phyloP scores from a whole-genome alignment of 148 eudicot genomes.

The Polygonum aviculare region DNA sequence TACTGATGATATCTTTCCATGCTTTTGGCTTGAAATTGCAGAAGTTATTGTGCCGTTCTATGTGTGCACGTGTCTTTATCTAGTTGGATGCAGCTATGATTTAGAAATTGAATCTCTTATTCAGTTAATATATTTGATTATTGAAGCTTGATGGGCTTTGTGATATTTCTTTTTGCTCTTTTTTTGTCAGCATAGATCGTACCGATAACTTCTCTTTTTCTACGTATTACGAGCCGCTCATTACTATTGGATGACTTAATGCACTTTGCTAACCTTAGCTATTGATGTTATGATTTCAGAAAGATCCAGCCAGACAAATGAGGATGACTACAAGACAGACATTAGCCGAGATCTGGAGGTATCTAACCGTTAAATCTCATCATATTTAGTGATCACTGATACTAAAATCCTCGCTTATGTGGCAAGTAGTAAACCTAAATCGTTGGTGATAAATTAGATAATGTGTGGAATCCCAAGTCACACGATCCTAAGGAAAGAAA shows the following conservation, averaged over 20 bases:
- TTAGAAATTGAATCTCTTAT: neutral
- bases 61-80: neutral
- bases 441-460: neutral
- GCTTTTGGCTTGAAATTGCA: neutral
- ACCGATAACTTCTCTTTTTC: neutral
- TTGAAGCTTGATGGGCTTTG: neutral
- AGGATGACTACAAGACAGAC: conserved; percentile 78
- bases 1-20: neutral
- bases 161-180: neutral
- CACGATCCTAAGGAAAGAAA: neutral
- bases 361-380: neutral
- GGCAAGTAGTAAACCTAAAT: neutral
- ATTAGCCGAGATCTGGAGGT: conserved; percentile 84
- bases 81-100: neutral
- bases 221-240: neutral
- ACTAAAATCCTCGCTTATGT: neutral
- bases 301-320: conserved; percentile 54
- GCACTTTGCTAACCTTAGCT: neutral
- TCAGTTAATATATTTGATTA: neutral
- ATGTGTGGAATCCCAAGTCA: neutral
- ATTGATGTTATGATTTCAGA: conserved; percentile 27
- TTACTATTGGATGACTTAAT: neutral
- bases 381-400: neutral
- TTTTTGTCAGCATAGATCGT: neutral
- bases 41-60: neutral